Conservation (phyloP, 2,329 filamentous ascomycete species). For the Lasiodiplodia sp. region DNA sequence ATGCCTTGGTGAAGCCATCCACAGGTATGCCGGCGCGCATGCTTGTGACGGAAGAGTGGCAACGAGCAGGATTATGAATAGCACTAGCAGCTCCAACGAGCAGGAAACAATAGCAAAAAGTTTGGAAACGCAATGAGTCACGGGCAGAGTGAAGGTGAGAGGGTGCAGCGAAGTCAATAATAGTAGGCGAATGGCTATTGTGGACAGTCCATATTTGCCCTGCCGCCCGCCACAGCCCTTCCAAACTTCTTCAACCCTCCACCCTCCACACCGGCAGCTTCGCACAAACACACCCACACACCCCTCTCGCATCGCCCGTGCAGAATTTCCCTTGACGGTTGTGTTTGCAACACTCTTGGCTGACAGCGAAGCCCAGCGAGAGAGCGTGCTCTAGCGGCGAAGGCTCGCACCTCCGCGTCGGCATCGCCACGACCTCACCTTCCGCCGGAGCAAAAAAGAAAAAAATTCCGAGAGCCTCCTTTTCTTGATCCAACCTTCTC, state of each 20-base stretch:
- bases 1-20: constrained; percentile 3
- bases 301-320: not conserved
- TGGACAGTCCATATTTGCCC: constrained; percentile 9
- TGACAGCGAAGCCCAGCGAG: not conserved
- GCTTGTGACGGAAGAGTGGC: constrained; percentile 5
- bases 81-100: constrained; percentile 18
- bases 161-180: constrained; percentile 19
- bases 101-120: constrained; percentile 27
- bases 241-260: constrained; percentile 12
- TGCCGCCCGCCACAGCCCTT: constrained; percentile 3
- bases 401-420: constrained; percentile 9
- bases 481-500: not conserved
- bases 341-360: not conserved
- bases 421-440: not conserved
- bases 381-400: constrained; percentile 6
- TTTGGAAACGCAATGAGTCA: not conserved
- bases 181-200: constrained; percentile 12
- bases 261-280: not conserved
- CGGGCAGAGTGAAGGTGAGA: not conserved
- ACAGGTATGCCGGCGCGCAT: constrained; percentile 3
- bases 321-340: not conserved
- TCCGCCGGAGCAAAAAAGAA: not conserved
- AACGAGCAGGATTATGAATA: constrained; percentile 22
- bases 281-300: not conserved
- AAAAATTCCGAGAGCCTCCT: not conserved